phyloP scores from a whole-genome alignment of 345 rosid species.

The Eucalyptus microcorys region DNA sequence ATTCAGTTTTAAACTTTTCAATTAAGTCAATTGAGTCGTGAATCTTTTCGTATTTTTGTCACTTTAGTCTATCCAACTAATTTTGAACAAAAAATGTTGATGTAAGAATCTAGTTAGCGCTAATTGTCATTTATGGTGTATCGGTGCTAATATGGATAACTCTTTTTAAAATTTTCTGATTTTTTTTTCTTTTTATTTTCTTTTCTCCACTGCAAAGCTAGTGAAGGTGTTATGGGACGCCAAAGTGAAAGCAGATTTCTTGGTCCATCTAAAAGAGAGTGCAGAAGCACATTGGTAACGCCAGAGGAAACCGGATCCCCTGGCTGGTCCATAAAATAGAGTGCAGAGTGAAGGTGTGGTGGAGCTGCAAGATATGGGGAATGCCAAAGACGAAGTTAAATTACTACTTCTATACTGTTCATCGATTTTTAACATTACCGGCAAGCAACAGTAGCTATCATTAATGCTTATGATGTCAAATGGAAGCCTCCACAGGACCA shows the following conservation, averaged over 20 bases:
- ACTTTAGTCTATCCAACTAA: no score
- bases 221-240: conserved; percentile 58
- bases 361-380: conserved; percentile 42
- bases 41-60: no score
- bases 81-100: no score
- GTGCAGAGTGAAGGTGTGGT: conserved; percentile 46
- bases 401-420: background rate
- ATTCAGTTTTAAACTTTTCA: no score
- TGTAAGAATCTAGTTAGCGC: no score
- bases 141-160: no score
- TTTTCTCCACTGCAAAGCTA: conserved; percentile 38
- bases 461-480: background rate
- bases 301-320: conserved; percentile 37
- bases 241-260: conserved; percentile 51
- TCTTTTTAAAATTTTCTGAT: accelerated
- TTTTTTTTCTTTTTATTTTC: background rate
- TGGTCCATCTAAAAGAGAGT: conserved; percentile 46
- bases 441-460: background rate
- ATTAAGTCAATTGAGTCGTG: no score
- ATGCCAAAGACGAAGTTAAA: conserved; percentile 27
- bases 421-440: background rate
- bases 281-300: conserved; percentile 42
- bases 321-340: no score
- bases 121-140: no score
- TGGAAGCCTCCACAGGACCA: background rate